Conservation (phyloP, 441 rosid genomes). For the Populus hybrid region DNA sequence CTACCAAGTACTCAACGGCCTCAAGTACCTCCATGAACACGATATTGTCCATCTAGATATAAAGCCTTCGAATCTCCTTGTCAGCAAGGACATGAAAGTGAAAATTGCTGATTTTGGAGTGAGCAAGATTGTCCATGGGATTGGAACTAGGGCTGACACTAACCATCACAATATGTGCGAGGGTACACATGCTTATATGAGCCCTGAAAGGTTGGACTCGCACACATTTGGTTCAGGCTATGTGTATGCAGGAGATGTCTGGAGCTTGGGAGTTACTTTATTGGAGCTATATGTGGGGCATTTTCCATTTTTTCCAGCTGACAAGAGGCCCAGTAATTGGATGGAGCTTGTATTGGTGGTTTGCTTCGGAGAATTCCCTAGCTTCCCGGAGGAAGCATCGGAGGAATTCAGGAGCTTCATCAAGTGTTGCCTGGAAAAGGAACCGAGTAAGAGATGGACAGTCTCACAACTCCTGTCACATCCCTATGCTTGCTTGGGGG, state of each 20-base stretch:
- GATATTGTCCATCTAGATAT: slow-evolving; percentile 66
- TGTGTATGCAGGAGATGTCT: slow-evolving; percentile 65
- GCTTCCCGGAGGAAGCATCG: slow-evolving; percentile 47
- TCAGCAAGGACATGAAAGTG: slow-evolving; percentile 1
- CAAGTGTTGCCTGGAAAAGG: slow-evolving; percentile 64
- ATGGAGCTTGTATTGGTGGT: slow-evolving; percentile 64
- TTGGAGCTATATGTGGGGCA: slow-evolving; percentile 63
- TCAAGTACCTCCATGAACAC: slow-evolving; percentile 48
- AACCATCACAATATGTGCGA: slow-evolving; percentile 47
- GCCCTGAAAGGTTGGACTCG: slow-evolving; percentile 70
- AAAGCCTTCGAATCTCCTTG: slow-evolving; percentile 10
- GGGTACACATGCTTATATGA: slow-evolving; percentile 77
- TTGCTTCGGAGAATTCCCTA: slow-evolving; percentile 67
- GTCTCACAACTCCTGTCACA: slow-evolving; percentile 54
- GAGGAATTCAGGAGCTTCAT: slow-evolving; percentile 55
- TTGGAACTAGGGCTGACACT: slow-evolving; percentile 27
- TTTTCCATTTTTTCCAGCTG: slow-evolving; percentile 51
- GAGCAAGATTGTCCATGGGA: slow-evolving; percentile 23
- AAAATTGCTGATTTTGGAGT: slow-evolving; percentile 6
- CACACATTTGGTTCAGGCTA: slow-evolving; percentile 46
- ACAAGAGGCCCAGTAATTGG: slow-evolving; percentile 61
- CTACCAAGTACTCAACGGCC: slow-evolving; percentile 45
- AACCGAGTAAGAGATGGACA: slow-evolving; percentile 57
- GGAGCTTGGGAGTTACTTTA: slow-evolving; percentile 68
- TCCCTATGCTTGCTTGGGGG: slow-evolving; percentile 36